Base-by-base conservation (phyloP, 768 basidiomycete species). In the Punctularia strigosozonata region DNA sequence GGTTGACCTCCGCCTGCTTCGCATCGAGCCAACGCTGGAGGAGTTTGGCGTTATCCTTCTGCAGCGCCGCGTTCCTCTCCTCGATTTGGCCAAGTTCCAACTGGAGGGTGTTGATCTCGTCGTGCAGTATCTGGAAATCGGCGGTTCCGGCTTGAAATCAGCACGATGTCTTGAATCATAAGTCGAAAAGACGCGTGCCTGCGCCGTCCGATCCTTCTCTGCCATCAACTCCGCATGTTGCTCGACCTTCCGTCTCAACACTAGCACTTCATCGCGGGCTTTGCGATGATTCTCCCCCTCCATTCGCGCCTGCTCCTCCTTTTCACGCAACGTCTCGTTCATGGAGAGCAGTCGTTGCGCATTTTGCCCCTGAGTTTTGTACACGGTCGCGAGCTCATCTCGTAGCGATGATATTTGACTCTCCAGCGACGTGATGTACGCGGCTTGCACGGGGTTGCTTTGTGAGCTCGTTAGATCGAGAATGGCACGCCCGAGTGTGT, bases 1-100 rank as follows among this genome's bases (percentile, higher is more conserved):
- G 80, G 58, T 91, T 89, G 6, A 84, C 94, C 51, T 92, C 91
- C 10, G 69, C 63, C 55, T 95, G 89, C 62, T 95, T 95, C 46
- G 83, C 80, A 51, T 98, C 95, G 6, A 98, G 69, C 94, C 95
- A 99, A 14, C 94, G 81, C 56, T 95, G 90, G 1, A 98, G 69
- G 20, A 99, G 75, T 51, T 88, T 83, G 19, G 91, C 91, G 50
- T 99, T 99, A 58, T 99, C 94, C 50, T 81, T 83, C 36, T 77
- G 76, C 24, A 99, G 71, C n/a, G 67, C 80, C 51, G 77, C 69
- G 55, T 94, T 95, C 25, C 87, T 79, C 44, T 89, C 79, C 40
- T 87, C 82, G 19, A 94, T 78, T 51, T 94, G 87, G 31, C 80
- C 75, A 10, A 98, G 74, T 58, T 99, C 94, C 36, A 99, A 71